These are phyloP conservation scores for Epichloe uncinata DNA, from an alignment of 2,329 filamentous ascomycete species.

Conservation along the genomic window DNA sequence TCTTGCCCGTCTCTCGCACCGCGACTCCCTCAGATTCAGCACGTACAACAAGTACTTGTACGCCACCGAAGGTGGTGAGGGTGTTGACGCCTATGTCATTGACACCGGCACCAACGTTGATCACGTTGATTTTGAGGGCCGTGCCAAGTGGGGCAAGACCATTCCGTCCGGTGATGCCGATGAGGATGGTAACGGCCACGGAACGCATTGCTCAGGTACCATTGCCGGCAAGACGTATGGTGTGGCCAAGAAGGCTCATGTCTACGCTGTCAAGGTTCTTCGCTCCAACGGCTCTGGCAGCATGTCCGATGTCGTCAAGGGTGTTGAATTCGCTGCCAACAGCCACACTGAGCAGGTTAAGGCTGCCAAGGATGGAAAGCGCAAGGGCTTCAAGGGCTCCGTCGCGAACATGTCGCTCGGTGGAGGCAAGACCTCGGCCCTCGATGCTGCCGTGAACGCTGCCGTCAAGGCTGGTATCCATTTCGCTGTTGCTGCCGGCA, in stretches of 20 bases:
- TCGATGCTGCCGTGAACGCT: conserved; percentile 88
- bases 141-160: conserved; percentile 94
- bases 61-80: conserved; percentile 78
- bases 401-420: conserved; percentile 99
- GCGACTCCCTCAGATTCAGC: conserved; percentile 71
- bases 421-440: conserved; percentile 86
- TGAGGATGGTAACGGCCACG: conserved; percentile 92
- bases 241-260: conserved; percentile 95
- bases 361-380: conserved; percentile 72
- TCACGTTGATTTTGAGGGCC: conserved; percentile 95
- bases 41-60: conserved; percentile 99
- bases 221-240: conserved; percentile 97
- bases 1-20: conserved; percentile 94
- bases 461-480: conserved; percentile 85
- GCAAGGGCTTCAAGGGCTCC: conserved; percentile 96
- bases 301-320: conserved; percentile 98
- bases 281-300: conserved; percentile 93
- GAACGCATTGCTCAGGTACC: conserved; percentile 97
- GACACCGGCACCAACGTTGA: conserved; percentile 91
- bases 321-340: conserved; percentile 86
- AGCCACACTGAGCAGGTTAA: conserved; percentile 64
- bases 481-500: conserved; percentile 96
- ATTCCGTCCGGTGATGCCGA: conserved; percentile 77
- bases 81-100: conserved; percentile 96
- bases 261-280: conserved; percentile 97